Percentiles rank a stretch among this genome's conserved stretches.
Evolutionary conservation across 2,329 filamentous ascomycete genomes (phyloP).

Genomic region (Fusarium sp.): DNA sequence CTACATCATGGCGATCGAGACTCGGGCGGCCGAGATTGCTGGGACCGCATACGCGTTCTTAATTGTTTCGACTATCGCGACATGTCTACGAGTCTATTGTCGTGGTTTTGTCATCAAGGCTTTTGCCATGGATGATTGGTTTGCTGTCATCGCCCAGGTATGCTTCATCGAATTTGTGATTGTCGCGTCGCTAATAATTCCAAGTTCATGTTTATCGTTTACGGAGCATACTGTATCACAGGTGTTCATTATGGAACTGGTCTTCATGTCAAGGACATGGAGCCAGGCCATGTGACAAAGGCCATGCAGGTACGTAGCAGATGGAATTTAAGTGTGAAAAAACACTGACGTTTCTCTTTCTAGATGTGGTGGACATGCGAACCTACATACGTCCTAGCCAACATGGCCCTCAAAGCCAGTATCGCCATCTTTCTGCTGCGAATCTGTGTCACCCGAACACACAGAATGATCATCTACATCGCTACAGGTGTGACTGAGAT

Average conservation of each 20-base stretch:
- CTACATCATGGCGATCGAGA: slow-evolving; percentile 15
- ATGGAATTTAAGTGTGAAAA: too few relatives aligned
- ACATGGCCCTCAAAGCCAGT: slow-evolving; percentile 53
- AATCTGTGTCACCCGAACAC: slow-evolving; percentile 47
- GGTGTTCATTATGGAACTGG: slow-evolving; percentile 20
- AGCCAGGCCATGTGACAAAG: not conserved
- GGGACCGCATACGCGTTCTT: slow-evolving; percentile 50
- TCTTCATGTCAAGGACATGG: slow-evolving; percentile 11
- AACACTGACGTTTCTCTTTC: too few relatives aligned
- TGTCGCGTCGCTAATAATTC: too few relatives aligned
- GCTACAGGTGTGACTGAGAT: slow-evolving; percentile 45
- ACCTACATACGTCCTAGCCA: slow-evolving; percentile 53
- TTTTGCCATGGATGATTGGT: slow-evolving; percentile 50
- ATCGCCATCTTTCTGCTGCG: slow-evolving; percentile 56
- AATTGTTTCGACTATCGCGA: slow-evolving; percentile 49
- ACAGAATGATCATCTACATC: slow-evolving; percentile 7
- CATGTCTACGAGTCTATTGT: slow-evolving; percentile 49
- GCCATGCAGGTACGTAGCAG: slow-evolving; percentile 48
- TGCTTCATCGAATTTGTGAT: too few relatives aligned
- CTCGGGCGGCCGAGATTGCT: slow-evolving; percentile 36
- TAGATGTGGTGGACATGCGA: slow-evolving; percentile 58
- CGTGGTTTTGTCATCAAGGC: slow-evolving; percentile 50
- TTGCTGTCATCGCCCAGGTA: slow-evolving; percentile 51
- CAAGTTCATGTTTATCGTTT: slow-evolving; percentile 17
- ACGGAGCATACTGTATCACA: slow-evolving; percentile 1